Evolutionary conservation across 768 basidiomycete genomes (phyloP).

Genomic region (Mycena vitilis): DNA sequence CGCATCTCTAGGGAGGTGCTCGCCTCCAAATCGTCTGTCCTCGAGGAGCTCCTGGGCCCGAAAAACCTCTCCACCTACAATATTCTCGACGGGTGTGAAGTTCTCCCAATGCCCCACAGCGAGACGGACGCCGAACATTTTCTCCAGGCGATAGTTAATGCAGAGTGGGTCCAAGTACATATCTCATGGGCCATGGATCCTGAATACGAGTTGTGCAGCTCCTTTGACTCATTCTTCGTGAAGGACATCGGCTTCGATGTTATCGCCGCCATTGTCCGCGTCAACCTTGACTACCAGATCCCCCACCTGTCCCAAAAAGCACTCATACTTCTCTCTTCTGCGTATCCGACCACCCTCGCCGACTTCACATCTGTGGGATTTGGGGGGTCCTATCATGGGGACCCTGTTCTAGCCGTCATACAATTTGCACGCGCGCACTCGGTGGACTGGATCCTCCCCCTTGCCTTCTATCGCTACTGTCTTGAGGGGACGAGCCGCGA

Average conservation of each 20-base stretch:
- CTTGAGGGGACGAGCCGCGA: slow-evolving; percentile 6
- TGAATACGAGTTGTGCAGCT: not conserved
- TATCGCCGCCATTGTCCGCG: slow-evolving; percentile 16
- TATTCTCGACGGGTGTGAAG: not conserved
- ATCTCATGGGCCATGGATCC: not conserved
- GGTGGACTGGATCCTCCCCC: not conserved
- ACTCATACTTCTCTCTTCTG: slow-evolving; percentile 5
- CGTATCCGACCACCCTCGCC: slow-evolving; percentile 2
- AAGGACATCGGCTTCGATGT: slow-evolving; percentile 11
- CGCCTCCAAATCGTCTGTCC: not conserved
- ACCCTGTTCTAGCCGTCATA: slow-evolving; percentile 3
- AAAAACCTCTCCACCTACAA: not conserved
- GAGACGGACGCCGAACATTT: not conserved
- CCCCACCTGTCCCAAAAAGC: slow-evolving; percentile 3
- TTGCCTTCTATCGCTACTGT: slow-evolving; percentile 18
- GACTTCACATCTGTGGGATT: not conserved
- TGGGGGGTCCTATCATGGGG: slow-evolving; percentile 2
- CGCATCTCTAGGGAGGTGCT: slow-evolving; percentile 16
- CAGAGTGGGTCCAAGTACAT: not conserved
- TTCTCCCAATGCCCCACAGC: not conserved
- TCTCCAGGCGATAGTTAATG: slow-evolving; percentile 10
- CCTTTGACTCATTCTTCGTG: not conserved
- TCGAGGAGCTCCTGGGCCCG: not conserved
- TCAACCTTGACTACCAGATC: slow-evolving; percentile 4
- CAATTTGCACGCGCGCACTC: not conserved